Conservation (phyloP, 2,329 filamentous ascomycete genomes). For the Aureobasidium sp. region DNA sequence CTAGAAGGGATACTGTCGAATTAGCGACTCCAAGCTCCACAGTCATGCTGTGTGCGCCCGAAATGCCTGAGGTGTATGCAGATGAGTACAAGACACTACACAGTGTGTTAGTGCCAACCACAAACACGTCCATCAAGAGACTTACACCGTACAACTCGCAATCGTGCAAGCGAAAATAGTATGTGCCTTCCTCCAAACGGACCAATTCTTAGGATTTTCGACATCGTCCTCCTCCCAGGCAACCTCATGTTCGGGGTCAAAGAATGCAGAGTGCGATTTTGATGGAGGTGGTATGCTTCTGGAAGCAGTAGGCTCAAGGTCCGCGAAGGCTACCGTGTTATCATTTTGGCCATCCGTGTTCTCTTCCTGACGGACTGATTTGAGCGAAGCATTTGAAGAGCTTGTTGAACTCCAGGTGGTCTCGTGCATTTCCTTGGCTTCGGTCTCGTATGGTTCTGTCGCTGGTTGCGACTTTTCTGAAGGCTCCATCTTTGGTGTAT, state of each 20-base stretch:
- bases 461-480: not conserved
- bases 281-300: not conserved
- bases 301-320: conserved; percentile 3
- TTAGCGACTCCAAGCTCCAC: not conserved
- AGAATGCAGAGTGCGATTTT: not conserved
- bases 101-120: not conserved
- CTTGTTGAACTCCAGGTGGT: not conserved
- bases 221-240: not conserved
- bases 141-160: conserved; percentile 1
- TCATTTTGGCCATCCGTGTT: not conserved
- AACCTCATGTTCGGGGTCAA: not conserved
- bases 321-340: not conserved
- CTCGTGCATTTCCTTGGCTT: not conserved
- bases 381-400: not conserved
- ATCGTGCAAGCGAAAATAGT: not conserved
- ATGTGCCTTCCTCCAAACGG: not conserved
- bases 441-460: not conserved
- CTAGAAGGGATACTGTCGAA: not conserved
- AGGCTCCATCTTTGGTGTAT: not conserved
- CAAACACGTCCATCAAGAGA: not conserved
- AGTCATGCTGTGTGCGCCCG: not conserved
- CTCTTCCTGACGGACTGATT: not conserved
- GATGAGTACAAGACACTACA: conserved; percentile 1
- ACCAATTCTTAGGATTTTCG: conserved; percentile 1
- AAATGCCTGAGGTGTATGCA: conserved; percentile 3